These are phyloP conservation scores for Luvunga scandens DNA, from an alignment of 345 rosid genomes.

Conservation along the genomic window DNA sequence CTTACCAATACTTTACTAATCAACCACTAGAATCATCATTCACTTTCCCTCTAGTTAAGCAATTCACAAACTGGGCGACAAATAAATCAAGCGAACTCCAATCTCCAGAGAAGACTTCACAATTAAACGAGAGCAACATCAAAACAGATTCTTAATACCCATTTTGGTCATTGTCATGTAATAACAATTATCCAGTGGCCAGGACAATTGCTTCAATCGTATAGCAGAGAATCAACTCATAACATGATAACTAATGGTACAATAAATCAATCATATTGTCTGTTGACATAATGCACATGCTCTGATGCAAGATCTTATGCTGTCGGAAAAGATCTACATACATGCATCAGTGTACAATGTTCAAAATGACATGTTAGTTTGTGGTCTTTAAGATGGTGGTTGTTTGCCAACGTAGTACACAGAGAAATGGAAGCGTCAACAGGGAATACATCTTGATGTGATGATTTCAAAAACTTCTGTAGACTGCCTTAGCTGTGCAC, in stretches of 20 bases:
- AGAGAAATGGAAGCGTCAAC: background rate
- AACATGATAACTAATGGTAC: no score
- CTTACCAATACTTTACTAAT: no score
- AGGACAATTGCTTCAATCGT: background rate
- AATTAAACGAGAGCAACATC: background rate
- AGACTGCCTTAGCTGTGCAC: conserved; percentile 69
- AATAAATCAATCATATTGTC: background rate
- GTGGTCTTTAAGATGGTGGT: background rate
- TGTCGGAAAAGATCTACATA: background rate
- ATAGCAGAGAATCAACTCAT: no score
- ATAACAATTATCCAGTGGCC: background rate
- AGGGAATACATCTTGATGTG: background rate
- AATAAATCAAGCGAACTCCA: background rate
- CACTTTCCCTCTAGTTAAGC: no score
- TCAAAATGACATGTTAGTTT: background rate
- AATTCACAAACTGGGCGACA: no score
- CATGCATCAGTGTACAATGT: background rate
- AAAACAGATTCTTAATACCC: background rate
- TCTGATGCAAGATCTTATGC: background rate
- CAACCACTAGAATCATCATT: no score
- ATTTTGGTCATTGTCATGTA: background rate
- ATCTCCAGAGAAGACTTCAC: no score
- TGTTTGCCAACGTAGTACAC: background rate
- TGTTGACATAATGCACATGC: background rate
- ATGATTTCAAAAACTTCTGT: conserved; percentile 10